Evolutionary conservation across 768 basidiomycete species (phyloP).

Genomic region (Suillus placidus): DNA sequence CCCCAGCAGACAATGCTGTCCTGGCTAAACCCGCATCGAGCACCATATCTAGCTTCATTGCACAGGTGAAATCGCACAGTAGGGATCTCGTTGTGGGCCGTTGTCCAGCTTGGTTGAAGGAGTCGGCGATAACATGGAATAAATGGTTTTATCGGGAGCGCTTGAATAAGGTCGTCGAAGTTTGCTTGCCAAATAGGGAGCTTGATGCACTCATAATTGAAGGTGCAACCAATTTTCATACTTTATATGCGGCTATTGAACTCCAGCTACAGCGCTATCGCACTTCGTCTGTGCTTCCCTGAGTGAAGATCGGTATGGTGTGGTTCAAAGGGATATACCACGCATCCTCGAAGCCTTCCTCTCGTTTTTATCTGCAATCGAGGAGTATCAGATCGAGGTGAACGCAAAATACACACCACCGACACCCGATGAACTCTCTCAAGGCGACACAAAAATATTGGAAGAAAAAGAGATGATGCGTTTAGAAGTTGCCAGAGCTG

Average conservation of each 20-base stretch:
- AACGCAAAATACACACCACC: conserved; percentile 42
- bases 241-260: neutral
- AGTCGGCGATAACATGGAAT: conserved; percentile 25
- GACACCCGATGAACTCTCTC: conserved; percentile 34
- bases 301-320: conserved; percentile 78
- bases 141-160: conserved; percentile 65
- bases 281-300: conserved; percentile 72
- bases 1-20: neutral
- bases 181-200: conserved; percentile 59
- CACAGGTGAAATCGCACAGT: conserved; percentile 5
- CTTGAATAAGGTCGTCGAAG: conserved; percentile 53
- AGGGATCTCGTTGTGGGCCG: conserved; percentile 20
- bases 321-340: conserved; percentile 84
- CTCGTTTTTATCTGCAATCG: conserved; percentile 65
- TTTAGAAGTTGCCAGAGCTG: conserved; percentile 57
- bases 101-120: conserved; percentile 36
- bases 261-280: conserved; percentile 55
- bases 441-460: conserved; percentile 36
- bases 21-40: neutral
- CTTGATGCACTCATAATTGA: conserved; percentile 64
- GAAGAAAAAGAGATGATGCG: conserved; percentile 41
- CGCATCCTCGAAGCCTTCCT: conserved; percentile 78
- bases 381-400: conserved; percentile 63
- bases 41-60: conserved; percentile 10
- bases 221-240: conserved; percentile 42